Conservation (phyloP, 2,329 filamentous ascomycete genomes). For the Fonsecaea erecta region DNA sequence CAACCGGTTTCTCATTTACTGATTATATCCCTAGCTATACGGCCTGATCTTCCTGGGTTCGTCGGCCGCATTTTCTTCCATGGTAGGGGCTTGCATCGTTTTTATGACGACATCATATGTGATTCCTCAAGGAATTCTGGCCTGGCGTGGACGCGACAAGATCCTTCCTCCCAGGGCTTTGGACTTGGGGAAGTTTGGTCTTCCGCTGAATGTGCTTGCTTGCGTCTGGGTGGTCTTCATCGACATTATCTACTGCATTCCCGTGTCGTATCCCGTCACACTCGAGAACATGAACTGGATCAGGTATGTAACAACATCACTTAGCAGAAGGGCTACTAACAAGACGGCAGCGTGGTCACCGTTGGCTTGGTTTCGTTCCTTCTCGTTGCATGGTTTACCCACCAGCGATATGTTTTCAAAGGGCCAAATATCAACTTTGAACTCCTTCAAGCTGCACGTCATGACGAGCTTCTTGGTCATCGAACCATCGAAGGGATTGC, state of each 20-base stretch:
- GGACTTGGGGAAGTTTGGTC: slow-evolving; percentile 51
- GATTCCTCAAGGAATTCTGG: slow-evolving; percentile 51
- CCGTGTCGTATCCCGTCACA: slow-evolving; percentile 34
- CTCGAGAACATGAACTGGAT: slow-evolving; percentile 28
- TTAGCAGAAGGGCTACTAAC: background rate
- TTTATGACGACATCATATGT: slow-evolving; percentile 51
- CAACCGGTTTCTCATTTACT: slow-evolving; percentile 40
- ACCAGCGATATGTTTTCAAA: slow-evolving; percentile 23
- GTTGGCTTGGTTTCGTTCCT: slow-evolving; percentile 21
- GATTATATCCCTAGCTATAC: slow-evolving; percentile 49
- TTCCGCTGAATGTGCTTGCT: slow-evolving; percentile 44
- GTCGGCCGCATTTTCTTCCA: slow-evolving; percentile 48
- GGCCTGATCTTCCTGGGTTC: slow-evolving; percentile 59
- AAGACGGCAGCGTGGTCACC: slow-evolving; percentile 12
- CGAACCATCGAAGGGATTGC: slow-evolving; percentile 18
- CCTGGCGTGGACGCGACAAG: slow-evolving; percentile 50
- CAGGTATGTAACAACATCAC: slow-evolving; percentile 6
- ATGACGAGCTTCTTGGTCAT: slow-evolving; percentile 22
- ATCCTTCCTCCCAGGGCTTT: slow-evolving; percentile 51
- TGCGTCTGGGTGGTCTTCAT: slow-evolving; percentile 39
- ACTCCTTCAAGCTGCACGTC: slow-evolving; percentile 20
- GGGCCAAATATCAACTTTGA: slow-evolving; percentile 22
- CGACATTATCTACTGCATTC: slow-evolving; percentile 42
- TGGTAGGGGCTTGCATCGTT: slow-evolving; percentile 50
- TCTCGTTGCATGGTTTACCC: slow-evolving; percentile 14